Evolutionary conservation across 495 filamentous ascomycete species (phyloP), one percentile per base, ranked within the genome.

Genomic region (Achaetomiella virescens): DNA sequence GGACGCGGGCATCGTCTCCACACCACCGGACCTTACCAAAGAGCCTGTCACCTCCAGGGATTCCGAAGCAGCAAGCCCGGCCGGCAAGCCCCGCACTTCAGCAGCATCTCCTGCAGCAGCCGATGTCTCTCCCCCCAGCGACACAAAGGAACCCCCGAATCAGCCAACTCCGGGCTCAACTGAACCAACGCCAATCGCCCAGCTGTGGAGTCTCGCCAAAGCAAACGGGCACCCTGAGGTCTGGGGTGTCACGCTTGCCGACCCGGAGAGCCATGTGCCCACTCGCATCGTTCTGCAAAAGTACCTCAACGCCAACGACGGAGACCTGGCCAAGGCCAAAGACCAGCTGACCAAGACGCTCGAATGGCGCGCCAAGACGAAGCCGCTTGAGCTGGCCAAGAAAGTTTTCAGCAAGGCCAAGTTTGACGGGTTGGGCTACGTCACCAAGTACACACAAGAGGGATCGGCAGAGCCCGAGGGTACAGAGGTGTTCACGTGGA

Each of bases 221-320:
- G 59, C 60, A 5, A 57, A 62, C 46, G 62, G 62, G 31, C 77
- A 91, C 63, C 66, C 70, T 37, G 88, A 93, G 69, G 83, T 95
- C 74, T 96, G 89, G 84, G 90, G 90, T 12, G 80, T 96, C 38
- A 69, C 73, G 9, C 68, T 82, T 44, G 75, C 75, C 47, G 79
- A 82, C 38, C 74, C 74, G 15, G 66, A 61, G 0, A 71, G 64
- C 6, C 79, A 88, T 62, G 73, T 91, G 41, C 84, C 82, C 42
- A 91, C 85, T n/a, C 82, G 83, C 62, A 83, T 95, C 56, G 80
- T 96, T 43, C 70, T 95, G 48, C 89, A 95, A 65, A 96, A 96
- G 74, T 96, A 90, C 71, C 81, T 96, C 29, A 87, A 90, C 54
- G 91, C 90, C 61, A 96, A 95, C 64, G 80, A 84, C 45, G 86